Evolutionary conservation across 2,329 filamentous ascomycete genomes (phyloP).

Genomic region (Plectosphaerella plurivora): DNA sequence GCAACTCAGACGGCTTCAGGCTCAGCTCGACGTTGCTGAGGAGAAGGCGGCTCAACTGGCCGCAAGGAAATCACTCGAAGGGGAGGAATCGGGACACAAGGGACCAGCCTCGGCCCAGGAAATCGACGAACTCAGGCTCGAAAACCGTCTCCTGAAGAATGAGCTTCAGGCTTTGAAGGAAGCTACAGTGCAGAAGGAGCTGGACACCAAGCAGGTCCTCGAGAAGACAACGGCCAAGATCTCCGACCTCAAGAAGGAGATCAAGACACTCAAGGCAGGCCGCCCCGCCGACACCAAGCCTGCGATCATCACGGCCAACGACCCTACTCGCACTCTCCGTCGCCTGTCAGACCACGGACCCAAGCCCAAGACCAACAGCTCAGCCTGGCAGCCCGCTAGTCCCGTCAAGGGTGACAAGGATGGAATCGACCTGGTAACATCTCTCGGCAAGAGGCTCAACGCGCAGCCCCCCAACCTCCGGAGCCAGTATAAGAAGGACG

Average conservation of each 20-base stretch:
- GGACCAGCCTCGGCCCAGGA: constrained; percentile 14
- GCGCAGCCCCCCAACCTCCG: constrained; percentile 20
- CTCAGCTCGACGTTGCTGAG: constrained; percentile 43
- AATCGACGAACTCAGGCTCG: constrained; percentile 10
- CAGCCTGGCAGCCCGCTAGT: neutral
- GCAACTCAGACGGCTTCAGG: constrained; percentile 48
- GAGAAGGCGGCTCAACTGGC: constrained; percentile 21
- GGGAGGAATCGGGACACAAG: too few relatives aligned
- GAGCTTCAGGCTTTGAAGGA: constrained; percentile 52
- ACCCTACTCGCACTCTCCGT: neutral
- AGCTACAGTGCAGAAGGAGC: constrained; percentile 47
- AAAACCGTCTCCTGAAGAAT: constrained; percentile 33
- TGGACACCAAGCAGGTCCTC: constrained; percentile 51
- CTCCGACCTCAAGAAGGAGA: constrained; percentile 48
- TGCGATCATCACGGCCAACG: neutral
- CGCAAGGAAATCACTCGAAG: neutral
- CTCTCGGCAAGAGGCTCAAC: constrained; percentile 13
- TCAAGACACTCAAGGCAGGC: constrained; percentile 37
- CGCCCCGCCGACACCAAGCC: constrained; percentile 1
- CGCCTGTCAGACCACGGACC: neutral
- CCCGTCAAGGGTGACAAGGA: neutral
- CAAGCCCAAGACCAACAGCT: neutral
- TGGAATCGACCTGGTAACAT: constrained; percentile 21
- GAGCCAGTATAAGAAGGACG: constrained; percentile 28
- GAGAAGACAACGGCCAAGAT: constrained; percentile 55